phyloP scores from a whole-genome alignment of 2,329 filamentous ascomycete species.

The Helotiales sp. region DNA sequence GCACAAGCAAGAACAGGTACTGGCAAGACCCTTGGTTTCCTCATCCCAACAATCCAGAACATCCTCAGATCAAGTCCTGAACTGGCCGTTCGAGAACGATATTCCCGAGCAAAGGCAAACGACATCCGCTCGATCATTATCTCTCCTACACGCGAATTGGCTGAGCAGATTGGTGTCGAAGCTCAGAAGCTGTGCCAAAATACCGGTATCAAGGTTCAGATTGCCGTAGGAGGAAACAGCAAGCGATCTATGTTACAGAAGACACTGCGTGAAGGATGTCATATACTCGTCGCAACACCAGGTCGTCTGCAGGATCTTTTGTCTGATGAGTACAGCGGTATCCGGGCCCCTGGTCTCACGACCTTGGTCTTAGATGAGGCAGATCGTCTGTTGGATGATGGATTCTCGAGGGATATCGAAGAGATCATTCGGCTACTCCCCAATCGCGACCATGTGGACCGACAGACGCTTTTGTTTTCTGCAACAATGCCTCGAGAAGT shows the following conservation, averaged over 20 bases:
- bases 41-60: conserved; percentile 82
- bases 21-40: conserved; percentile 93
- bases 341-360: conserved; percentile 61
- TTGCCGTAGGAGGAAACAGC: conserved; percentile 85
- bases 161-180: conserved; percentile 78
- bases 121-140: conserved; percentile 73
- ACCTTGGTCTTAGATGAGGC: conserved; percentile 96
- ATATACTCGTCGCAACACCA: conserved; percentile 87
- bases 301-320: conserved; percentile 81
- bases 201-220: conserved; percentile 54
- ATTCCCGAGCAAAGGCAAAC: conserved; percentile 43
- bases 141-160: conserved; percentile 80
- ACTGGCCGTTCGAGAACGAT: conserved; percentile 47
- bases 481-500: conserved; percentile 88
- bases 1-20: conserved; percentile 97
- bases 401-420: conserved; percentile 67
- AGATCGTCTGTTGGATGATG: conserved; percentile 96
- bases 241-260: conserved; percentile 51
- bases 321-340: conserved; percentile 51
- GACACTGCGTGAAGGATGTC: conserved; percentile 68
- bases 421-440: conserved; percentile 66
- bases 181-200: conserved; percentile 48
- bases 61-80: conserved; percentile 63
- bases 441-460: conserved; percentile 57
- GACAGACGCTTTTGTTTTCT: conserved; percentile 93